Base-by-base conservation (phyloP, 108 stramenopile genomes). In the Discostella pseudostelligera region DNA sequence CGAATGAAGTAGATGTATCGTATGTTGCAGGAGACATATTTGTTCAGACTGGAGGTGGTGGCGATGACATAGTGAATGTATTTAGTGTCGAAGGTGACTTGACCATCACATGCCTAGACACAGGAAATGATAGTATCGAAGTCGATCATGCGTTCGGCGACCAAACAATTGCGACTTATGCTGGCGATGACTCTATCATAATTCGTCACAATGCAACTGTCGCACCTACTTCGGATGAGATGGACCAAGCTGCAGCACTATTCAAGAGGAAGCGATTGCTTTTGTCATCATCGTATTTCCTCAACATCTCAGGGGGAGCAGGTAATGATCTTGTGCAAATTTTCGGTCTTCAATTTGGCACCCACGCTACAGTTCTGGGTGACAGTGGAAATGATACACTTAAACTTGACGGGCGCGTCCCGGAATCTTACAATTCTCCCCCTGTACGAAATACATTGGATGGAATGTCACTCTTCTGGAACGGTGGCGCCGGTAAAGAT, bases 401-500 rank as follows among this genome's bases (percentile, higher is more conserved):
- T 13, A 14, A 42, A 22, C 22, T 76, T 68, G 74, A 76, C 54
- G 68, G 43, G 39, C 32, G 68, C 7, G 20, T 16, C n/a, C 17
- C 39, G 26, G 44, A 32, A 11, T 24, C 10, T 42, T 10, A 5
- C 32, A 5, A 32, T 5, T 32, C 7, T 4, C 5, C 21, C 21
- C 49, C 1, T 25, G 49, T 50, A 22, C 22, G 22, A 45, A 68
- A 69, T 42, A 76, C 75, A 2, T 36, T 76, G 42, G 75, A 69
- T 35, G 60, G 60, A 20, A 63, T 61, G 13, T 35, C 45, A 9
- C 10, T 76, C 8, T 17, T 57, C 16, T 76, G 75, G 75, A 64
- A 60, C 65, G 75, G 75, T 32, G 75, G 75, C 39, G 17, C 8
- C 6, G 67, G 40, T 9, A 47, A 69, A 20, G 75, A 76, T 54